Conservation (phyloP, 768 basidiomycete species). For the Suillus plorans region DNA sequence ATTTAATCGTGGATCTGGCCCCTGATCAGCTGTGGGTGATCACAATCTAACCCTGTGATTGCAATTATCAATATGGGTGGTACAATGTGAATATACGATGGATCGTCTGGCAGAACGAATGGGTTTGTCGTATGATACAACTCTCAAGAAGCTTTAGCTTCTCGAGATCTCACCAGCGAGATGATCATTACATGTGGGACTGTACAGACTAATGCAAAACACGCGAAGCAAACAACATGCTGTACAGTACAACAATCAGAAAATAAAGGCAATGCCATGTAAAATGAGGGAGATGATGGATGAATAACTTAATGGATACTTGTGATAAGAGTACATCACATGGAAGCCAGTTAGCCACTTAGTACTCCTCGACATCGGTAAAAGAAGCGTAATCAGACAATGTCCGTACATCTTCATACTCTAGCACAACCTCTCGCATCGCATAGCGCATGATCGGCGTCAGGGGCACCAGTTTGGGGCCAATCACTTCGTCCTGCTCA, state of each 20-base stretch:
- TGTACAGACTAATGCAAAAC: background rate
- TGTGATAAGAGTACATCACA: background rate
- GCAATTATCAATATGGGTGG: background rate
- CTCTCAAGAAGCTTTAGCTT: background rate
- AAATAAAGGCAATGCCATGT: conserved; percentile 3
- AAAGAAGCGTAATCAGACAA: conserved; percentile 80
- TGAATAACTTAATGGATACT: conserved; percentile 3
- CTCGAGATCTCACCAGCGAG: background rate
- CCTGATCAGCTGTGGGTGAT: background rate
- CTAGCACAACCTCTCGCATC: conserved; percentile 80
- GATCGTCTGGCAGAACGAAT: background rate
- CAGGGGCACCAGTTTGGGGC: conserved; percentile 73
- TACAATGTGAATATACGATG: background rate
- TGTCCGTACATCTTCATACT: conserved; percentile 76
- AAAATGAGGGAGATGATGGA: background rate
- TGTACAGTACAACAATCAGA: conserved; percentile 8
- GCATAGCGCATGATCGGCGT: conserved; percentile 84
- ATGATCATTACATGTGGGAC: background rate
- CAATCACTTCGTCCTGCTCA: conserved; percentile 55
- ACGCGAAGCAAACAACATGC: conserved; percentile 10
- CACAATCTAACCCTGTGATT: background rate
- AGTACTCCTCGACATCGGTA: conserved; percentile 70
- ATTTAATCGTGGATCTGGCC: background rate
- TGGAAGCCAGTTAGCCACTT: conserved; percentile 15
- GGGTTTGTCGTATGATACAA: background rate